Conservation (phyloP, 2,329 filamentous ascomycete species). For the Knoxdaviesia proteae region DNA sequence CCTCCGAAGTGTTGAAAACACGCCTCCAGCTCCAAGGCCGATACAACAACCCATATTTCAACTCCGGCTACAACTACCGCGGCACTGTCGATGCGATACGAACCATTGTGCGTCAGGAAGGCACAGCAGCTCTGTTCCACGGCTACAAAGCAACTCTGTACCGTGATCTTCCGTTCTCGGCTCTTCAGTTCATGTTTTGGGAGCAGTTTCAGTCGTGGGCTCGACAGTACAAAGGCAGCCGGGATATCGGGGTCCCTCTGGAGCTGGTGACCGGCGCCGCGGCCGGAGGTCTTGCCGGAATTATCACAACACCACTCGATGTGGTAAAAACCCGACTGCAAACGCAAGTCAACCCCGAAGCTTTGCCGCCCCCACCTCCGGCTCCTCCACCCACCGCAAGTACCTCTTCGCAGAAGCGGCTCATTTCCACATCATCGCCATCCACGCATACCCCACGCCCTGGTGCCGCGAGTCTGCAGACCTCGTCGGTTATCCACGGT, state of each 20-base stretch:
- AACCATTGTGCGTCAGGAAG: conserved; percentile 70
- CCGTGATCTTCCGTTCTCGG: conserved; percentile 87
- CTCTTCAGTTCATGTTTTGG: conserved; percentile 94
- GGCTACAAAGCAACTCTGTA: conserved; percentile 95
- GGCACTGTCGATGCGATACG: conserved; percentile 64
- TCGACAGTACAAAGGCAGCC: conserved; percentile 53
- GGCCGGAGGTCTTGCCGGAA: conserved; percentile 80
- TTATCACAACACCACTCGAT: conserved; percentile 87
- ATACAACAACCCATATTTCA: conserved; percentile 85
- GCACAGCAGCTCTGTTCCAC: conserved; percentile 69
- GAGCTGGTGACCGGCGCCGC: conserved; percentile 79
- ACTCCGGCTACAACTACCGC: conserved; percentile 89
- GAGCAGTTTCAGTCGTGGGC: conserved; percentile 80
- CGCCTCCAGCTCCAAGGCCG: conserved; percentile 84
- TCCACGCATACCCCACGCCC: conserved; percentile 65
- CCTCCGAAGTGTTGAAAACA: conserved; percentile 96
- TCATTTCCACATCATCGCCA: conserved; percentile 77
- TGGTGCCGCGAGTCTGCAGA: conserved; percentile 62
- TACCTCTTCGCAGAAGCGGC: conserved; percentile 32
- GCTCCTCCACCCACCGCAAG: conserved; percentile 5
- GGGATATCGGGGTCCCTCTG: conserved; percentile 66
- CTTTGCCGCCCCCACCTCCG: conserved; percentile 7
- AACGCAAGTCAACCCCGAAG: conserved; percentile 48
- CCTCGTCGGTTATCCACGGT: conserved; percentile 72
- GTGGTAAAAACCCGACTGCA: conserved; percentile 95